A percentile compares a stretch with the other conserved stretches of the same genome.
Conservation (phyloP, 2,329 filamentous ascomycete species). For the Coniella vitis region DNA sequence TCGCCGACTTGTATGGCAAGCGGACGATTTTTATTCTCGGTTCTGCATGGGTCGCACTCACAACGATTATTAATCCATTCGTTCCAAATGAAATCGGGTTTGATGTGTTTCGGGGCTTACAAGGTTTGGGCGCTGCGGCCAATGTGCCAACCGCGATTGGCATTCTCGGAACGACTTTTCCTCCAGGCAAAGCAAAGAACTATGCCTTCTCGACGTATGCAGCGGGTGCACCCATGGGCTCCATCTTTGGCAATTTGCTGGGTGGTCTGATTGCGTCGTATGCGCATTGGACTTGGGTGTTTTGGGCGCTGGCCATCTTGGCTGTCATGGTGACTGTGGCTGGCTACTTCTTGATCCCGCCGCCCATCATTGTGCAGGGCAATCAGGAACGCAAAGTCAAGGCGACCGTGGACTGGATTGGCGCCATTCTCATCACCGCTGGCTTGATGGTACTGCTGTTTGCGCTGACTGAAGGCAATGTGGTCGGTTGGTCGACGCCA, state of each 20-base stretch:
- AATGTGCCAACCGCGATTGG: constrained; percentile 67
- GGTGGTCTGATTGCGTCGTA: constrained; percentile 58
- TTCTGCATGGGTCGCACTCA: constrained; percentile 54
- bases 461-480: constrained; percentile 61
- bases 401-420: constrained; percentile 58
- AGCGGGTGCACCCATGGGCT: constrained; percentile 58
- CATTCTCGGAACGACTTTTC: constrained; percentile 61
- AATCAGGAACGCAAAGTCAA: constrained; percentile 27
- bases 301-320: constrained; percentile 57
- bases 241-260: constrained; percentile 57
- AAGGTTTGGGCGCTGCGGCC: constrained; percentile 61
- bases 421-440: constrained; percentile 54
- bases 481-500: constrained; percentile 58
- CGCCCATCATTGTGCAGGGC: constrained; percentile 31
- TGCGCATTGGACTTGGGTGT: constrained; percentile 60
- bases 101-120: constrained; percentile 58
- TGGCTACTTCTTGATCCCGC: constrained; percentile 54
- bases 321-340: constrained; percentile 49
- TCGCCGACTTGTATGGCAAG: constrained; percentile 62
- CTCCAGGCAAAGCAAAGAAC: constrained; percentile 61
- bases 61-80: constrained; percentile 56
- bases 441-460: constrained; percentile 59
- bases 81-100: constrained; percentile 61
- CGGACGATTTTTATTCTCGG: constrained; percentile 58
- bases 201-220: constrained; percentile 62